Evolutionary conservation across 2,329 filamentous ascomycete genomes (phyloP).

Genomic region (Monosporascus sp.): DNA sequence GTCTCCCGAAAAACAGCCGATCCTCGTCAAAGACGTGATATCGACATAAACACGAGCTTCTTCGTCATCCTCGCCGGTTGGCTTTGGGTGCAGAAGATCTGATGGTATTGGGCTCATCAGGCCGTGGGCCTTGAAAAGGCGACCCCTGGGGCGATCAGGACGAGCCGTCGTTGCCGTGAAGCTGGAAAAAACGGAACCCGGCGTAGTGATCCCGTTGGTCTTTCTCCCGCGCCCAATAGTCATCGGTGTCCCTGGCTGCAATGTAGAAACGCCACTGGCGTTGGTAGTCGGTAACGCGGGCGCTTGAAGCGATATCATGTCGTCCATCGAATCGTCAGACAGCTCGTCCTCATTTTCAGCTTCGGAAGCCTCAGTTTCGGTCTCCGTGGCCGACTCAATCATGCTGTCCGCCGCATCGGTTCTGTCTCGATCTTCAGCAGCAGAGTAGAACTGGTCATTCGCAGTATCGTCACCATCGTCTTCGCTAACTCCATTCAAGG

Average conservation of each 20-base stretch:
- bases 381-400: conserved; percentile 55
- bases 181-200: conserved; percentile 83
- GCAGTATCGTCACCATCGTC: conserved; percentile 76
- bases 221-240: conserved; percentile 60
- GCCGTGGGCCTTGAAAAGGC: conserved; percentile 79
- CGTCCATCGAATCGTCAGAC: conserved; percentile 87
- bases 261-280: conserved; percentile 72
- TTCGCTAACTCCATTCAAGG: conserved; percentile 54
- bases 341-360: conserved; percentile 66
- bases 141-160: conserved; percentile 65
- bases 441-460: conserved; percentile 89
- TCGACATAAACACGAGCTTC: conserved; percentile 88
- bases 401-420: conserved; percentile 55
- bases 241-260: conserved; percentile 76
- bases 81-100: conserved; percentile 80
- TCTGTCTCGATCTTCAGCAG: conserved; percentile 70
- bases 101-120: conserved; percentile 66
- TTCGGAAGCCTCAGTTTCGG: conserved; percentile 57
- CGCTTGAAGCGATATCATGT: conserved; percentile 84
- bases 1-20: conserved; percentile 95
- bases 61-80: conserved; percentile 72
- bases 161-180: conserved; percentile 81
- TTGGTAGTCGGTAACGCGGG: conserved; percentile 73
- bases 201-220: conserved; percentile 71
- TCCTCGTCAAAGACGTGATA: conserved; percentile 74